Evolutionary conservation across 1,139 yeast species (phyloP).

Genomic region (Arxiozyma slooffiae): DNA sequence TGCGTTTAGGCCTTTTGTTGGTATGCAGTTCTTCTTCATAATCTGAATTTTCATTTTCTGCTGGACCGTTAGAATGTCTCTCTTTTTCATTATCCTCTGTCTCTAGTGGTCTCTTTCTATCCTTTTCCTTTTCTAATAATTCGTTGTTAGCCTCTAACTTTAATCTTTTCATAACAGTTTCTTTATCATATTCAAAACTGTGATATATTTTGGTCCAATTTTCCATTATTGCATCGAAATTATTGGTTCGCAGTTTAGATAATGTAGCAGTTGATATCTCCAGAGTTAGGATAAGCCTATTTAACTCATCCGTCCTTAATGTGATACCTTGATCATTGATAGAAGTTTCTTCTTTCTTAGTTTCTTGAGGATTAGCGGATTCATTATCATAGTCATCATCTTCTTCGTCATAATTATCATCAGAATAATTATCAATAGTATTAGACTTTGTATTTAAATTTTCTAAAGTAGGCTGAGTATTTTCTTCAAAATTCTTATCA

Average conservation of each 20-base stretch:
- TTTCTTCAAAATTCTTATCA: conserved; percentile 15
- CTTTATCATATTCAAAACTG: conserved; percentile 73
- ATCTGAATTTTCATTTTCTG: conserved; percentile 1
- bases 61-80: conserved; percentile 5
- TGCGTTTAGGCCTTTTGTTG: conserved; percentile 21
- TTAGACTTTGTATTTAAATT: background rate
- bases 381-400: conserved; percentile 15
- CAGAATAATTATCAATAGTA: background rate
- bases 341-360: background rate
- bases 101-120: conserved; percentile 17
- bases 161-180: conserved; percentile 64
- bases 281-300: conserved; percentile 26
- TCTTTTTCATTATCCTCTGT: conserved; percentile 5
- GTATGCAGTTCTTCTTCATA: conserved; percentile 10
- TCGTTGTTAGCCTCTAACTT: conserved; percentile 74
- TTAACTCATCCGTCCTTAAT: conserved; percentile 30
- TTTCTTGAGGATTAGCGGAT: background rate
- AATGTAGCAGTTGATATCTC: conserved; percentile 26
- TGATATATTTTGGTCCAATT: conserved; percentile 62
- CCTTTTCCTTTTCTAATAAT: conserved; percentile 41
- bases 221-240: conserved; percentile 32
- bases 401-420: conserved; percentile 20
- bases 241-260: conserved; percentile 20
- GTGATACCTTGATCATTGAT: conserved; percentile 1
- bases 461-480: background rate